These are phyloP conservation scores for Sindora glabra DNA, from an alignment of 306 rosid genomes.

Conservation along the genomic window DNA sequence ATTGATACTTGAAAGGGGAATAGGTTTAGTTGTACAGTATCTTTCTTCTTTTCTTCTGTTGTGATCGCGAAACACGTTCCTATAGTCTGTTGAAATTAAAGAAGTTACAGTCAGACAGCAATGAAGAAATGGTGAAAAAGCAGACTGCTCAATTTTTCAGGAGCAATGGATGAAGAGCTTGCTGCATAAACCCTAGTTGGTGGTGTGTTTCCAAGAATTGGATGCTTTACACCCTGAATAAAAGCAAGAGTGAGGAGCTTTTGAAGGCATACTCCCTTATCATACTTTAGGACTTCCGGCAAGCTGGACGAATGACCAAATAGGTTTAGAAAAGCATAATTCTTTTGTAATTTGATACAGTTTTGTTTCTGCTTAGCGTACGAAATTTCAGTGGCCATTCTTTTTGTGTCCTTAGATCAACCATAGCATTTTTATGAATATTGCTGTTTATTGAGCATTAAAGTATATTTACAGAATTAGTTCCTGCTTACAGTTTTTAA, in stretches of 20 bases:
- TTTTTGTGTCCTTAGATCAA: conserved; percentile 17
- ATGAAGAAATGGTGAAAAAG: conserved; percentile 15
- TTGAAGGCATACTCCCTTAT: neutral
- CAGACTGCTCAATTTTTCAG: conserved; percentile 23
- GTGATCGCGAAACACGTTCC: neutral
- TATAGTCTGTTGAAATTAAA: neutral
- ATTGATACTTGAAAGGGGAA: neutral
- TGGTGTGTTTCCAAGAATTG: too few species aligned
- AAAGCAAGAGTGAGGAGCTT: neutral
- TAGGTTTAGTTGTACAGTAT: conserved; percentile 21
- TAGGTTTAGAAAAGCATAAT: conserved; percentile 17
- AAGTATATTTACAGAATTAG: neutral
- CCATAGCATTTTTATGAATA: conserved; percentile 9
- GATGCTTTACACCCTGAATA: neutral
- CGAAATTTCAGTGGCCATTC: conserved; percentile 21
- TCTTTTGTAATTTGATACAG: conserved; percentile 20
- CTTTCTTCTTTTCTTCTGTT: conserved; percentile 15
- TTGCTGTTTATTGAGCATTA: neutral
- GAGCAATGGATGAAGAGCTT: conserved; percentile 18
- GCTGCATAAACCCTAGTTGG: conserved; percentile 3
- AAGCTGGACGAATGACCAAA: conserved; percentile 14
- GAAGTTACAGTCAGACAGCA: conserved; percentile 10
- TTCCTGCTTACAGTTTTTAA: neutral
- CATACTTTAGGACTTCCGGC: conserved; percentile 2
- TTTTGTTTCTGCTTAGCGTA: conserved; percentile 17